Conservation (phyloP, 1,284 basidiomycete genomes). For the Laetiporus sulphureus region DNA sequence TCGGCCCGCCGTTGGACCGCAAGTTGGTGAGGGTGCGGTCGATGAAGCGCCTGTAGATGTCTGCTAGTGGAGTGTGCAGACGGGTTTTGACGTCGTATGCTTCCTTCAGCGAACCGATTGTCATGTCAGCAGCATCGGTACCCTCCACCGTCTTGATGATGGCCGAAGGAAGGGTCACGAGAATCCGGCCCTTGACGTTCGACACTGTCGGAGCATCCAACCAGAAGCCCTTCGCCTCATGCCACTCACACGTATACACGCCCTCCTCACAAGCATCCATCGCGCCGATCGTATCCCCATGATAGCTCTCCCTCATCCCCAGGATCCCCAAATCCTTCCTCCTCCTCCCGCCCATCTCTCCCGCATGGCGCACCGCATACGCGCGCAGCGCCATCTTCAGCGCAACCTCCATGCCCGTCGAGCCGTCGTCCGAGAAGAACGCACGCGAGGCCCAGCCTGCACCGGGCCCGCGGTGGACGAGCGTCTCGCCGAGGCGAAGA, state of each 20-base stretch:
- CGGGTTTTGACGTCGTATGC: slow-evolving; percentile 74
- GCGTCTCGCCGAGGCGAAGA: slow-evolving; percentile 67
- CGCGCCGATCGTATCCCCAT: slow-evolving; percentile 95
- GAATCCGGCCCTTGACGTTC: slow-evolving; percentile 55
- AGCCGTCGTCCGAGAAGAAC: slow-evolving; percentile 93
- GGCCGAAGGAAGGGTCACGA: slow-evolving; percentile 53
- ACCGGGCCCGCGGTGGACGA: slow-evolving; percentile 68
- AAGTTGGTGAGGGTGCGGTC: slow-evolving; percentile 46
- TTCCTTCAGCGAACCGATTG: slow-evolving; percentile 45
- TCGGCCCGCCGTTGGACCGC: slow-evolving; percentile 30
- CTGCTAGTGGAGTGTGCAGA: slow-evolving; percentile 54
- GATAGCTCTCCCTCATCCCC: slow-evolving; percentile 91
- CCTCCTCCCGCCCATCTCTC: slow-evolving; percentile 25
- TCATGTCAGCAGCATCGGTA: slow-evolving; percentile 22
- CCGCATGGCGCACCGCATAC: slow-evolving; percentile 44
- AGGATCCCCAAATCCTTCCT: slow-evolving; percentile 72
- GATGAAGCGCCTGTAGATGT: slow-evolving; percentile 62
- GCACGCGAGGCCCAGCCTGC: slow-evolving; percentile 87
- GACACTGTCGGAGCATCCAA: slow-evolving; percentile 82
- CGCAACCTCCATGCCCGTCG: slow-evolving; percentile 94
- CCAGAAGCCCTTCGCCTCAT: slow-evolving; percentile 90
- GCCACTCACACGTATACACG: slow-evolving; percentile 96
- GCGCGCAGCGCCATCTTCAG: slow-evolving; percentile 94
- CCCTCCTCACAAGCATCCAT: slow-evolving; percentile 95
- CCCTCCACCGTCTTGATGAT: slow-evolving; percentile 36